These are phyloP conservation scores for Phyllosticta citribraziliensis DNA, from an alignment of 2,329 filamentous ascomycete genomes.

Conservation along the genomic window DNA sequence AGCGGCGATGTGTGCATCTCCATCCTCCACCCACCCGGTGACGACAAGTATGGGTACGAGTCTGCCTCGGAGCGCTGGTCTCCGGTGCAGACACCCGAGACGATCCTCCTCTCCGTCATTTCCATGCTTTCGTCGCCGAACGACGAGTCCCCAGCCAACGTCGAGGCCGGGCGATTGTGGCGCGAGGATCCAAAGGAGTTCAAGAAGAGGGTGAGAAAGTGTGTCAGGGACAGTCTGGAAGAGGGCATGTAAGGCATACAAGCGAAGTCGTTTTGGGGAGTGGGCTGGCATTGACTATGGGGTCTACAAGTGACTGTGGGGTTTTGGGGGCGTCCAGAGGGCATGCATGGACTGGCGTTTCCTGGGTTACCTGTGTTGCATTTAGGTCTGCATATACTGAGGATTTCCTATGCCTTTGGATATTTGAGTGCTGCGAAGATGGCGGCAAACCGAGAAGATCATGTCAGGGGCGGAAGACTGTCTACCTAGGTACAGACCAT, in stretches of 20 bases:
- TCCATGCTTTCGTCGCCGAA: conserved; percentile 97
- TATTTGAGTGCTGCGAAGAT: background rate
- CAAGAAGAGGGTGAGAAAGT: conserved; percentile 73
- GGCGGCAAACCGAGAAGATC: background rate
- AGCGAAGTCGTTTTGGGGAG: background rate
- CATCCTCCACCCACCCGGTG: conserved; percentile 92
- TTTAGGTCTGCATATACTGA: background rate
- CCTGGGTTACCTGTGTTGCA: background rate
- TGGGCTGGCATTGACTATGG: background rate
- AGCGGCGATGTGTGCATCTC: conserved; percentile 93
- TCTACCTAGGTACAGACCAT: background rate
- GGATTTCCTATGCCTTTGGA: background rate
- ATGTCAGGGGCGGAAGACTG: background rate
- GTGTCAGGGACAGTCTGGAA: conserved; percentile 51
- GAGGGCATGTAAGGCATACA: conserved; percentile 4
- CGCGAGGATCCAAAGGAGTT: conserved; percentile 74
- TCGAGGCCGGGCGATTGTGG: conserved; percentile 96
- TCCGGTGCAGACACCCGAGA: conserved; percentile 93
- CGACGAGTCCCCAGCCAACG: conserved; percentile 91
- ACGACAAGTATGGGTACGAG: conserved; percentile 98
- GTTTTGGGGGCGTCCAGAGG: background rate
- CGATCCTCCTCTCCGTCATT: conserved; percentile 94
- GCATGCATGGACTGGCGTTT: background rate
- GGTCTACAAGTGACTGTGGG: background rate
- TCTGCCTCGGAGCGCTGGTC: conserved; percentile 93